Base-by-base conservation (phyloP, 768 basidiomycete species). In the Strobilomyces dryophilus region DNA sequence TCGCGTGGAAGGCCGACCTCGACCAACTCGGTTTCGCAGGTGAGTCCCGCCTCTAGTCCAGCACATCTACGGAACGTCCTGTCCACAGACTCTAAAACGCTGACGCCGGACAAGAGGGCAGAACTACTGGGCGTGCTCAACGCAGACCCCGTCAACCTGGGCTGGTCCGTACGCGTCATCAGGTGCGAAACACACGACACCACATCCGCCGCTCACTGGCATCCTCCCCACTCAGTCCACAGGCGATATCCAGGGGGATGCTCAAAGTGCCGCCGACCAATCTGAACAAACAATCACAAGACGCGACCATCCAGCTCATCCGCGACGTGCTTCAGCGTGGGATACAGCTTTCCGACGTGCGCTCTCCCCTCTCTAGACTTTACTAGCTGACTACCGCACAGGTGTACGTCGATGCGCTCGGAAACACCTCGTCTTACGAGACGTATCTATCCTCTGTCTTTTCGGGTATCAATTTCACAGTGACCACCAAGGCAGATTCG, bases 371-470 rank as follows among this genome's bases (percentile, higher is more conserved):
- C 18, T 10, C 18, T 3, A 41, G 4, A 11, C 39, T 9, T 2
- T 12, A n/a, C 11, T 1, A 8, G 18, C 49, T 18, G 27, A 53
- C 5, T 21, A 18, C 2, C 15, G 1, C 47, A 5, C n/a, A 95
- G 89, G 85, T 93, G 18, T 97, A 87, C 62, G 95, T 99, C 53
- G 97, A 99, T 66, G 95, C 97, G 0, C 80, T 99, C 4, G 97
- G 97, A 17, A 85, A 83, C 15, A 88, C 92, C 1, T 80, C 82
- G 17, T 85, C 86, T 43, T 98, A 97, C 71, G 84, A 97, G 72
- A 77, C 80, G 21, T 88, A 90, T 63, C 81, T 99, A 3, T 86
- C 89, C 12, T 76, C 78, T 8, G 64, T 85, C 31, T 99, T 98
- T 68, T 90, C 92, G 0, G 84, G 81, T 8, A 89, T 98, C 57